A percentile compares a stretch with the other conserved stretches of the same genome.
phyloP scores from a whole-genome alignment of 768 basidiomycete genomes.

The Mycena sanguinolenta region DNA sequence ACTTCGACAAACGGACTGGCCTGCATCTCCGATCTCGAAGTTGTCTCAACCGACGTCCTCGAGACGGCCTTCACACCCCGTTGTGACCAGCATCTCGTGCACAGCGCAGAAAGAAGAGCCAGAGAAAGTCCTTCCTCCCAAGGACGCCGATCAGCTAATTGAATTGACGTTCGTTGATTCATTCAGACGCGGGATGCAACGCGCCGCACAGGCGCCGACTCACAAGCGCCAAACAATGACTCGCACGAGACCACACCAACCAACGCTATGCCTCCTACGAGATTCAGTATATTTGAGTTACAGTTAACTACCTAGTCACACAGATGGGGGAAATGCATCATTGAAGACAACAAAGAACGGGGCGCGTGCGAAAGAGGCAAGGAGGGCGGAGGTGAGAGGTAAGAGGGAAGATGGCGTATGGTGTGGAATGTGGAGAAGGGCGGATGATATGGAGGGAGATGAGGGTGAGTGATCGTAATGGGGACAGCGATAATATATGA shows the following conservation, averaged over 20 bases:
- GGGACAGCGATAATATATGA: conserved; percentile 26
- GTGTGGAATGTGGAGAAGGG: background rate
- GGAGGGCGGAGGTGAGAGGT: background rate
- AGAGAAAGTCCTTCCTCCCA: too few relatives aligned
- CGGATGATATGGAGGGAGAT: background rate
- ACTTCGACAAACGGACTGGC: too few relatives aligned
- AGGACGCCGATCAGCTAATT: too few relatives aligned
- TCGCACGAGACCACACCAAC: background rate
- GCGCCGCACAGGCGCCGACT: too few relatives aligned
- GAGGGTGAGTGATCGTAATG: background rate
- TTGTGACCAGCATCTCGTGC: too few relatives aligned
- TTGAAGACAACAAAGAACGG: conserved; percentile 2
- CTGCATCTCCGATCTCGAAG: too few relatives aligned
- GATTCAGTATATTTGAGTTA: conserved; percentile 38
- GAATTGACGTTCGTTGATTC: too few relatives aligned
- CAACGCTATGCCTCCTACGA: conserved; percentile 14
- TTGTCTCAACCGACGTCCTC: too few relatives aligned
- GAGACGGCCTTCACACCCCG: too few relatives aligned
- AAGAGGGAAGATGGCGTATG: background rate
- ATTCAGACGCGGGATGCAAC: too few relatives aligned
- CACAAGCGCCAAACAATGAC: too few relatives aligned
- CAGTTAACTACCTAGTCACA: conserved; percentile 37
- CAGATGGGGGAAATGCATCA: conserved; percentile 28
- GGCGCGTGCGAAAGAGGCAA: conserved; percentile 14
- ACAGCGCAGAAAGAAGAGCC: too few relatives aligned